phyloP scores from a whole-genome alignment of 495 filamentous ascomycete species.

The Podospora australis region DNA sequence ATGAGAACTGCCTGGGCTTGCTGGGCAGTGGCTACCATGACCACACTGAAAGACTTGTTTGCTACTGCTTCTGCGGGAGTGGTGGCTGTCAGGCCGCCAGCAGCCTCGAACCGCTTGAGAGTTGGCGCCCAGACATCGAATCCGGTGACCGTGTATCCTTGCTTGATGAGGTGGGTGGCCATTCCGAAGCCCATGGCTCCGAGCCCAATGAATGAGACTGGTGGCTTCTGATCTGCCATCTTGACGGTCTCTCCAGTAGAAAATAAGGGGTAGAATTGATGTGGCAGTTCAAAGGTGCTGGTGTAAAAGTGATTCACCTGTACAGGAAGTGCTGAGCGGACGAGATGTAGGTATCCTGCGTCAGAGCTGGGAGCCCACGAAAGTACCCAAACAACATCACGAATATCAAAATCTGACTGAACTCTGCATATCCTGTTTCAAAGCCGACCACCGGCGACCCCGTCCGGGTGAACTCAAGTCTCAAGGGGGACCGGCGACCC shows the following conservation, averaged over 20 bases:
- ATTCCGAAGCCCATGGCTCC: slow-evolving; percentile 88
- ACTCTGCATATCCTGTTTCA: not conserved
- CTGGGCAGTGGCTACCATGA: slow-evolving; percentile 72
- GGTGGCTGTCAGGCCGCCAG: slow-evolving; percentile 55
- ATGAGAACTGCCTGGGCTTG: slow-evolving; percentile 65
- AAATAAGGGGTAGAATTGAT: not conserved
- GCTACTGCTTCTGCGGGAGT: slow-evolving; percentile 59
- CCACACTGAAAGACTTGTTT: slow-evolving; percentile 56
- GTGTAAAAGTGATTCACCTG: no score
- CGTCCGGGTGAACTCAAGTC: slow-evolving; percentile 20
- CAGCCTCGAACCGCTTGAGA: slow-evolving; percentile 60
- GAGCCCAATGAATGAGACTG: slow-evolving; percentile 72
- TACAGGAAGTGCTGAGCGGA: no score
- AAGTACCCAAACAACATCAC: not conserved
- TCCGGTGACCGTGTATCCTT: slow-evolving; percentile 62
- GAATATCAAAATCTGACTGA: not conserved
- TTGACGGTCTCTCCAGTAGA: not conserved
- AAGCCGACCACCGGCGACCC: slow-evolving; percentile 11
- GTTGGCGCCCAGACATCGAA: slow-evolving; percentile 72
- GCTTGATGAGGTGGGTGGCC: slow-evolving; percentile 68
- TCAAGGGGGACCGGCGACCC: not conserved
- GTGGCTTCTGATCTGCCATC: slow-evolving; percentile 40
- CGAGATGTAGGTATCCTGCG: no score
- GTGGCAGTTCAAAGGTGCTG: no score
- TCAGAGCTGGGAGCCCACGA: not conserved